phyloP scores from a whole-genome alignment of 2,329 filamentous ascomycete genomes.

The Colletotrichum phormii region DNA sequence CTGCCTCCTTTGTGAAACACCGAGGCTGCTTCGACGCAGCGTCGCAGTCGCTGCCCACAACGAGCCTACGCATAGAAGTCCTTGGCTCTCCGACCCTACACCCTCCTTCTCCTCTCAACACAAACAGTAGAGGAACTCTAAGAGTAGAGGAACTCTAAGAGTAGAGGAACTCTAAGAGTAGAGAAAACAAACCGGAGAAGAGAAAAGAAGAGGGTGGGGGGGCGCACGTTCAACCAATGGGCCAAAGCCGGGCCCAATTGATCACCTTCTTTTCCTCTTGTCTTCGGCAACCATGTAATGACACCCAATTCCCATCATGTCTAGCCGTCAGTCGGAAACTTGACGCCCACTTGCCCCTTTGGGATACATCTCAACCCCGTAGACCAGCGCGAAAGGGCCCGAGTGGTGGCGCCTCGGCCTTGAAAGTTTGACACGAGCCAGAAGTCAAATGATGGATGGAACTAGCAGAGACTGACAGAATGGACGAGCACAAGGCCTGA shows the following conservation, averaged over 20 bases:
- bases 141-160: too few relatives aligned
- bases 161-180: neutral
- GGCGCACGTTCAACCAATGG: constrained; percentile 20
- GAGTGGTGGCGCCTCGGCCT: constrained; percentile 21
- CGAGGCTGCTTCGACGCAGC: constrained; percentile 16
- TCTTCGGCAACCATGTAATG: constrained; percentile 8
- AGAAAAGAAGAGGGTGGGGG: neutral
- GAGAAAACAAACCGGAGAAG: neutral
- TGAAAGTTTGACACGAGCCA: constrained; percentile 27
- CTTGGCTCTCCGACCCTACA: constrained; percentile 8
- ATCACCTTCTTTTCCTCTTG: neutral
- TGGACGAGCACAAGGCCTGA: neutral
- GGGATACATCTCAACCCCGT: neutral
- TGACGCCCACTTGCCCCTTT: constrained; percentile 5
- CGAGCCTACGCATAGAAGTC: neutral
- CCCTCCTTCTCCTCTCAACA: neutral
- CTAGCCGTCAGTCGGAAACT: neutral
- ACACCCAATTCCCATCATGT: neutral
- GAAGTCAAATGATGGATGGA: constrained; percentile 16
- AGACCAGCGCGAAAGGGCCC: constrained; percentile 14
- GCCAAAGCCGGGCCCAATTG: neutral
- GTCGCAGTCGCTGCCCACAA: constrained; percentile 9
- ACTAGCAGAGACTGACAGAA: neutral
- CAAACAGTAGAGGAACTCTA: constrained; percentile 4
- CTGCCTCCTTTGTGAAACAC: constrained; percentile 17